phyloP scores from a whole-genome alignment of 1,284 basidiomycete species.

The Boletus sp. region DNA sequence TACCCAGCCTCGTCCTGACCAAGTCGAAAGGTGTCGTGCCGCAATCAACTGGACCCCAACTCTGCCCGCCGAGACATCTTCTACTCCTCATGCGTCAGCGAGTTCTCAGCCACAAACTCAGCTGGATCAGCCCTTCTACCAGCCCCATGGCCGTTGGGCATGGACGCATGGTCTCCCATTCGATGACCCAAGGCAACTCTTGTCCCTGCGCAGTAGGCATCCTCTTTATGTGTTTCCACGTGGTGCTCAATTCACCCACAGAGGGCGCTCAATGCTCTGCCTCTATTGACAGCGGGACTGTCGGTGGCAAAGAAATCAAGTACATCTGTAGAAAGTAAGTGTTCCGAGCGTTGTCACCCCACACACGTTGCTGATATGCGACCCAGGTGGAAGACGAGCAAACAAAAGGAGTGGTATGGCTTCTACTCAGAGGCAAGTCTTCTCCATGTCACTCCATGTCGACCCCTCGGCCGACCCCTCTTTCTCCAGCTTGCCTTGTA shows the following conservation, averaged over 20 bases:
- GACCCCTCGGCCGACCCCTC: conserved; percentile 1
- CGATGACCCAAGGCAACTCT: conserved; percentile 26
- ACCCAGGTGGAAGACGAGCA: conserved; percentile 38
- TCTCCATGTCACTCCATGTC: not conserved
- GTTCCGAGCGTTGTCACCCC: not conserved
- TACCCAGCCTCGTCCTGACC: conserved; percentile 16
- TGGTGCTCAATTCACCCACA: conserved; percentile 21
- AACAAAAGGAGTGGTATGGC: conserved; percentile 36
- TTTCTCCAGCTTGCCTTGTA: conserved; percentile 36
- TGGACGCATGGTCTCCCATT: conserved; percentile 38
- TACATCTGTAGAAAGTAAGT: conserved; percentile 49
- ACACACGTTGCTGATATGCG: conserved; percentile 13
- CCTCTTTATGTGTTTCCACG: not conserved
- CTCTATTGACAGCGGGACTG: conserved; percentile 37
- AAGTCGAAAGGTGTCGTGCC: conserved; percentile 26
- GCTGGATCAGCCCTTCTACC: conserved; percentile 30
- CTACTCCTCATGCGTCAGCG: not conserved
- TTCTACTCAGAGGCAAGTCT: conserved; percentile 41
- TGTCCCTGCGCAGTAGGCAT: conserved; percentile 28
- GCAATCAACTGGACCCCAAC: conserved; percentile 27
- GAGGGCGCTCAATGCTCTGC: conserved; percentile 41
- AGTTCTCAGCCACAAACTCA: conserved; percentile 3
- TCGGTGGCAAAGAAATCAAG: conserved; percentile 35
- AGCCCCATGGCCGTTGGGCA: conserved; percentile 37
- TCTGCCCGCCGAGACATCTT: not conserved